Conservation (phyloP, 495 filamentous ascomycete genomes). For the Lepidopterella palustris region DNA sequence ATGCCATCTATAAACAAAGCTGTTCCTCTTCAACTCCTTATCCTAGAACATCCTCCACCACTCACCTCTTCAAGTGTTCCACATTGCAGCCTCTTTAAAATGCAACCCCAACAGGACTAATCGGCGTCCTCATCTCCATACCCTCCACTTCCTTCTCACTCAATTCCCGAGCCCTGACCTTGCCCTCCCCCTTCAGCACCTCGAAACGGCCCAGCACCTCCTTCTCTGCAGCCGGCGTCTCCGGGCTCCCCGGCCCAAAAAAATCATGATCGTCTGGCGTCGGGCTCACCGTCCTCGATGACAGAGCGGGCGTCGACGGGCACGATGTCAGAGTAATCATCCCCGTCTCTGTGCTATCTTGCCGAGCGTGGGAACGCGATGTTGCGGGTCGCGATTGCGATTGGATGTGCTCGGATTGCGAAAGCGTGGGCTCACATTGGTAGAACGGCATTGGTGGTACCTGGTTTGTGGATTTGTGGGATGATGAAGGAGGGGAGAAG, state of each 20-base stretch:
- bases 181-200: conserved; percentile 12
- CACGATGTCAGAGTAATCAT: conserved; percentile 18
- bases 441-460: conserved; percentile 14
- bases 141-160: neutral
- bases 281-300: conserved; percentile 5
- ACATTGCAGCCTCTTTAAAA: conserved; percentile 6
- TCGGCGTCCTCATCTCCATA: conserved; percentile 2
- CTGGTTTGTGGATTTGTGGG: neutral
- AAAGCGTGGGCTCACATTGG: conserved; percentile 8
- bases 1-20: no score
- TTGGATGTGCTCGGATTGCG: neutral
- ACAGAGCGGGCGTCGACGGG: conserved; percentile 18
- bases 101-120: conserved; percentile 19
- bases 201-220: neutral
- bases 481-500: conserved; percentile 5
- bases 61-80: neutral
- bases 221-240: neutral
- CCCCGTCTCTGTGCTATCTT: conserved; percentile 15
- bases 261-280: neutral
- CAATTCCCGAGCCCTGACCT: conserved; percentile 19
- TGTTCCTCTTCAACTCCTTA: neutral
- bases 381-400: conserved; percentile 13
- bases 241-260: neutral
- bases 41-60: neutral
- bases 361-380: conserved; percentile 18